Conservation (phyloP, 2,329 filamentous ascomycete genomes). For the Microcyclosporella mali region DNA sequence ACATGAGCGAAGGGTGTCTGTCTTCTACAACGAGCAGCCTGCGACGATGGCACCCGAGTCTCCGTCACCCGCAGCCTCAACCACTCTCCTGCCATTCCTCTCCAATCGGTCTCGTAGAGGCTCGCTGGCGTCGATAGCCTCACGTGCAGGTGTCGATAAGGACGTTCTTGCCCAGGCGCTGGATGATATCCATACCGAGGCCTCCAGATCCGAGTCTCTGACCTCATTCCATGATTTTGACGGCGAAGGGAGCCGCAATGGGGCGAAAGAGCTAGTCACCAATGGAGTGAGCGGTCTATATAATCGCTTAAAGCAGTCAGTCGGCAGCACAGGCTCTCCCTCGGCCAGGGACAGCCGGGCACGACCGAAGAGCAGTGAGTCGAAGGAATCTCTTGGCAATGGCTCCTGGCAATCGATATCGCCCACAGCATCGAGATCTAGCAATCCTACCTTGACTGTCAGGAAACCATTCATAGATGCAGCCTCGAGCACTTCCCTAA, state of each 20-base stretch:
- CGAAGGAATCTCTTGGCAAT: constrained; percentile 18
- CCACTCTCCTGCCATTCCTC: constrained; percentile 27
- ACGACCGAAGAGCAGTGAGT: constrained; percentile 24
- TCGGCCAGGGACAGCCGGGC: constrained; percentile 18
- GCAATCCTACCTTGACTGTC: constrained; percentile 5
- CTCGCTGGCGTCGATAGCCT: constrained; percentile 36
- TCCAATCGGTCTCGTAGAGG: constrained; percentile 31
- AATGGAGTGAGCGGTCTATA: constrained; percentile 71
- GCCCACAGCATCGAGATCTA: constrained; percentile 11
- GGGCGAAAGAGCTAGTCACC: constrained; percentile 33
- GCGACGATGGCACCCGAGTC: constrained; percentile 23
- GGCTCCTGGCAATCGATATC: constrained; percentile 19
- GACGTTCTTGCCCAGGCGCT: constrained; percentile 71
- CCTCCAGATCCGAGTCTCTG: constrained; percentile 75
- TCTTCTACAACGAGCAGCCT: neutral
- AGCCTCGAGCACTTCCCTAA: constrained; percentile 15
- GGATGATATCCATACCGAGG: constrained; percentile 80
- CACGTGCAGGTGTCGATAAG: constrained; percentile 50
- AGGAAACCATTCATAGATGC: constrained; percentile 17
- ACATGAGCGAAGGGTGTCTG: neutral
- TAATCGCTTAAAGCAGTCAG: constrained; percentile 60
- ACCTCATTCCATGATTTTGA: constrained; percentile 96
- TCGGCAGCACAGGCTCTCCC: constrained; percentile 19
- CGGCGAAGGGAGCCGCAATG: constrained; percentile 50
- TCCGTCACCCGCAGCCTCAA: constrained; percentile 25